These are phyloP conservation scores for Entophlyctis luteolus DNA, from an alignment of 192 early-diverging fungal species.

Conservation along the genomic window DNA sequence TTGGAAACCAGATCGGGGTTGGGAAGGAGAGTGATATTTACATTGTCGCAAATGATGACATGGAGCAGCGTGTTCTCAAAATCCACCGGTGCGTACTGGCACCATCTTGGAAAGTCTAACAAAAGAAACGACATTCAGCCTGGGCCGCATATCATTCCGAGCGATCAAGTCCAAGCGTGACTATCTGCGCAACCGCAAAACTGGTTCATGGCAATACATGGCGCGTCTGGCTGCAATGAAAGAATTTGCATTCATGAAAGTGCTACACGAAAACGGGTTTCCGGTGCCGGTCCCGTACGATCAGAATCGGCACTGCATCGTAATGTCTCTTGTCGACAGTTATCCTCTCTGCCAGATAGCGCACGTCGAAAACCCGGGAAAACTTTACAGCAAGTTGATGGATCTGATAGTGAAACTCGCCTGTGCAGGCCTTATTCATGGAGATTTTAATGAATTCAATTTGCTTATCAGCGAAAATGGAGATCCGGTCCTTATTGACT, in stretches of 20 bases:
- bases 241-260: constrained; percentile 99
- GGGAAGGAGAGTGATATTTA: constrained; percentile 99
- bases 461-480: constrained; percentile 78
- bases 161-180: constrained; percentile 96
- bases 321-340: constrained; percentile 93
- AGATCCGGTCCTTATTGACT: constrained; percentile 92
- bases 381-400: constrained; percentile 92
- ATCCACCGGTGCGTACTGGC: constrained; percentile 65
- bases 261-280: constrained; percentile 89
- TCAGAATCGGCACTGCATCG: constrained; percentile 89
- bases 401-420: constrained; percentile 92
- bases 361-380: constrained; percentile 82
- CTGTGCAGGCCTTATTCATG: constrained; percentile 92
- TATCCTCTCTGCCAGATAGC: constrained; percentile 90
- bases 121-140: constrained; percentile 37
- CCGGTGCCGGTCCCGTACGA: constrained; percentile 93
- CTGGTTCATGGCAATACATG: constrained; percentile 99
- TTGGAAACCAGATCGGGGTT: constrained; percentile 99
- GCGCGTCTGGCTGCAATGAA: constrained; percentile 96
- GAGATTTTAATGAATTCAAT: constrained; percentile 99
- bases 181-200: constrained; percentile 88
- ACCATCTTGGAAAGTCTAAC: neutral
- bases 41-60: constrained; percentile 90
- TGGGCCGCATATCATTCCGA: constrained; percentile 94
- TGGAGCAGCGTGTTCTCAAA: constrained; percentile 88